These are phyloP conservation scores for Colletotrichum ledebouriae DNA, from an alignment of 2,329 filamentous ascomycete species.

Conservation along the genomic window DNA sequence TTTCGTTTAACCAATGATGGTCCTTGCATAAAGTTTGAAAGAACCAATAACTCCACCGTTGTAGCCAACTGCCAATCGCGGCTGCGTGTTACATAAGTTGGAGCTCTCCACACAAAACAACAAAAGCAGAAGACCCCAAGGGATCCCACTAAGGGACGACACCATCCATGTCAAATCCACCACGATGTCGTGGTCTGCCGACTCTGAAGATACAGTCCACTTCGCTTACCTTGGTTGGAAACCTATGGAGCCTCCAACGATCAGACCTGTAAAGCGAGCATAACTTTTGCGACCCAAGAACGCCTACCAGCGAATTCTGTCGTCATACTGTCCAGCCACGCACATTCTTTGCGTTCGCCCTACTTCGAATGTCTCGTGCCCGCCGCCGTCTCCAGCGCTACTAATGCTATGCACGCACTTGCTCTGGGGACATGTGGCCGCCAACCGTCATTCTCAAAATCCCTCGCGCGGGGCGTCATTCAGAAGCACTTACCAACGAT, in stretches of 20 bases:
- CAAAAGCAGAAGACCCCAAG: conserved; percentile 21
- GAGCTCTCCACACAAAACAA: conserved; percentile 22
- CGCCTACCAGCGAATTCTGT: conserved; percentile 6
- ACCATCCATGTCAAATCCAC: conserved; percentile 32
- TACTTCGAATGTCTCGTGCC: conserved; percentile 7
- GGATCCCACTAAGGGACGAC: conserved; percentile 15
- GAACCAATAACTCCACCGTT: not conserved
- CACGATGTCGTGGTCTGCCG: conserved; percentile 36
- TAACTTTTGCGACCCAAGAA: conserved; percentile 1
- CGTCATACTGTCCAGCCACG: conserved; percentile 37
- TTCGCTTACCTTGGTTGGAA: conserved; percentile 11
- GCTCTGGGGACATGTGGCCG: conserved; percentile 15
- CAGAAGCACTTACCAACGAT: conserved; percentile 19
- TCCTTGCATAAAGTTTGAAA: conserved; percentile 18
- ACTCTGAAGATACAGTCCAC: conserved; percentile 39
- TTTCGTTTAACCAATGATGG: conserved; percentile 19
- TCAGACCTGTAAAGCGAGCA: no score
- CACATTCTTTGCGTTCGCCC: conserved; percentile 19
- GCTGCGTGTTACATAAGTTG: conserved; percentile 30
- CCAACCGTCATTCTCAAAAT: conserved; percentile 14
- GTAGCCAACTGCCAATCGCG: conserved; percentile 20
- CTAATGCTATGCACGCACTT: conserved; percentile 9
- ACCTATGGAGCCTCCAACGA: conserved; percentile 23
- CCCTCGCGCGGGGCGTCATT: conserved; percentile 8
- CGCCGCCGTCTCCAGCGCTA: conserved; percentile 28